Evolutionary conservation across 1,284 basidiomycete species (phyloP), one percentile per base, ranked within the genome.

Genomic region (Cryptococcus amylolentus): DNA sequence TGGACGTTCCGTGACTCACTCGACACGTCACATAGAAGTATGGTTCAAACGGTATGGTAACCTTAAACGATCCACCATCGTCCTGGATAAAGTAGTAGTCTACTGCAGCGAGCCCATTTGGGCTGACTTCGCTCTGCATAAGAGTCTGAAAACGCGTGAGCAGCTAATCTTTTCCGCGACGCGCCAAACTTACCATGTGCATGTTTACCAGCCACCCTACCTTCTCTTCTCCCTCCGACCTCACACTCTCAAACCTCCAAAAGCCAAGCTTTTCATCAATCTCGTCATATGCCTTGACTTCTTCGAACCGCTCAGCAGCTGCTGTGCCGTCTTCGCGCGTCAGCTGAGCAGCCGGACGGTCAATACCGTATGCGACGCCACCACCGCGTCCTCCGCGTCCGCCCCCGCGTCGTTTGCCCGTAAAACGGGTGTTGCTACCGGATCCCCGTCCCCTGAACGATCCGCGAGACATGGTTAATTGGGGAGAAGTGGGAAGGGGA

Each of bases 41-140:
- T 0, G 96, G 96, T 72, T 97, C 91, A 69, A 95, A 95, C 53
- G 86, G 83, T 57, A 91, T 82, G 1, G 95, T 98, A 63, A 86
- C 87, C 75, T 98, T 98, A 83, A 99, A 98, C 86, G 91, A 91
- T 37, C 84, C 85, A 4, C 95, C 95, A 62, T 98, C 93, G 69
- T 98, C 94, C 78, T 98, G 87, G 65, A 98, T 92, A 69, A 99
- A 98, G 77, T 97, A 98, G 67, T 88, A 97, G 71, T 99, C 95
- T 10, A 99, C 94, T 10, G 88, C 93, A 5, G 91, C 88, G 63
- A 86, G 87, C 16, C 92, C 92, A 13, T 83, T 83, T 7, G 88
- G 82, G 79, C 86, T 86, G 45, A 88, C 86, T 3, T 89, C 79
- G 68, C 94, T 91, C 73, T 90, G 88, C 18, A 96, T 75, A 5